Percentiles rank a stretch among this genome's conserved stretches.
Conservation (phyloP, 495 filamentous ascomycete species). For the Hypoxylon subgilvum region DNA sequence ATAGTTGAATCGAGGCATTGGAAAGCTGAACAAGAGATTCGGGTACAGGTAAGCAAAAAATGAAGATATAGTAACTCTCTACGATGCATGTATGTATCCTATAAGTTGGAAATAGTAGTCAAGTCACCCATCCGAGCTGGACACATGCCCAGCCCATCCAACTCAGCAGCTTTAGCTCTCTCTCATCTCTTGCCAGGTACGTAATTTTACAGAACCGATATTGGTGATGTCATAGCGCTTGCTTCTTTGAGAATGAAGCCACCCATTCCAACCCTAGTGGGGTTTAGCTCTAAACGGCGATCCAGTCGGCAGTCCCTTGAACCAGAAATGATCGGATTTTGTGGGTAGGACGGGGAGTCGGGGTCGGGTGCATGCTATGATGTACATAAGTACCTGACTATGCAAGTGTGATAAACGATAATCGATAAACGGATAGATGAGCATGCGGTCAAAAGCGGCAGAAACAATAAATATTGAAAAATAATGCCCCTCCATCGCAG, state of each 20-base stretch:
- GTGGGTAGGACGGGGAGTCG: too few species aligned
- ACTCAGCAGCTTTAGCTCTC: background rate
- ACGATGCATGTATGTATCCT: too few species aligned
- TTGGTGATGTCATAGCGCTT: constrained; percentile 31
- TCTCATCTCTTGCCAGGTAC: background rate
- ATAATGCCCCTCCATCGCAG: constrained; percentile 39
- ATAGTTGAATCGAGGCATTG: constrained; percentile 20
- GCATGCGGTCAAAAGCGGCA: constrained; percentile 31
- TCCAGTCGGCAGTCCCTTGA: background rate
- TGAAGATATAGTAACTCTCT: too few species aligned
- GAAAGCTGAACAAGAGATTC: background rate
- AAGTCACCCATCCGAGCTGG: too few species aligned
- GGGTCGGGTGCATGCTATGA: too few species aligned
- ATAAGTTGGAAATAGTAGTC: too few species aligned
- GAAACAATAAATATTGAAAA: constrained; percentile 31
- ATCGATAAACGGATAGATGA: too few species aligned
- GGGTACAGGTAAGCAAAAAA: background rate
- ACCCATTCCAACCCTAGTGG: constrained; percentile 9
- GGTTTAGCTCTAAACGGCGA: background rate
- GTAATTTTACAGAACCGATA: constrained; percentile 25
- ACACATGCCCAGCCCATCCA: background rate
- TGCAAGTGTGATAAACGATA: too few species aligned
- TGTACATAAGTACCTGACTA: too few species aligned
- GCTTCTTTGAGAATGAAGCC: constrained; percentile 18
- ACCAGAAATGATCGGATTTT: constrained; percentile 12